Evolutionary conservation across 1,284 basidiomycete species (phyloP), one percentile per base, ranked within the genome.

Genomic region (Termitomyces sp.): DNA sequence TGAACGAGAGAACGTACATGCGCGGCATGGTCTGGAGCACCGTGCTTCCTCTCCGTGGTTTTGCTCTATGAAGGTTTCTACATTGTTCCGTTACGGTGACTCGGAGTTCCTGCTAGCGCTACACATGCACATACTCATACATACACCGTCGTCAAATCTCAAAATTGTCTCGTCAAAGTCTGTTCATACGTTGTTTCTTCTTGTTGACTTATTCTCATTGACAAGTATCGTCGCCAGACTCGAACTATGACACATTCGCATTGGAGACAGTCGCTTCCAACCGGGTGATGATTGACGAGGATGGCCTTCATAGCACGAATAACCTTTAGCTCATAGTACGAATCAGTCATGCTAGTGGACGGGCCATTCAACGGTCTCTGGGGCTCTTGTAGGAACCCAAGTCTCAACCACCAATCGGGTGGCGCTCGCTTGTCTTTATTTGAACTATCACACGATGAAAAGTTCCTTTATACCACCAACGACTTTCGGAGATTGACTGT

Each of bases 1-100:
- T 60, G 58, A 49, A 36, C 19, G n/a, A 46, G n/a, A 26, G 40
- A 58, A 50, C 52, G 50, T 34, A 34, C 13, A 24, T 24, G 5
- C 31, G 34, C 26, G 34, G 42, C 17, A 24, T 26, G 24, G n/a
- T n/a, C n/a, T 15, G 26, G 9, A 21, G 19, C 9, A 19, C 17
- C 40, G 15, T n/a, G 30, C 21, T 51, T 34, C 9, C 39, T 34
- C n/a, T 33, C 43, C 28, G 1, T 8, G 24, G 5, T 24, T 24
- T 4, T n/a, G 19, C 13, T 51, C n/a, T 15, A 13, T 24, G 17
- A 28, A 39, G 2, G 8, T 48, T 33, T 48, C 10, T 28, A 15
- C 17, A 33, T 24, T 38, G 10, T 49, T 17, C 3, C 5, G 24
- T 24, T 24, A 24, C 24, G 24, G 24, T 24, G 3, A 24, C 24